Percentiles rank a stretch among this genome's conserved stretches.
phyloP scores from a whole-genome alignment of 2,329 filamentous ascomycete genomes.

The Endocalyx cinctus region DNA sequence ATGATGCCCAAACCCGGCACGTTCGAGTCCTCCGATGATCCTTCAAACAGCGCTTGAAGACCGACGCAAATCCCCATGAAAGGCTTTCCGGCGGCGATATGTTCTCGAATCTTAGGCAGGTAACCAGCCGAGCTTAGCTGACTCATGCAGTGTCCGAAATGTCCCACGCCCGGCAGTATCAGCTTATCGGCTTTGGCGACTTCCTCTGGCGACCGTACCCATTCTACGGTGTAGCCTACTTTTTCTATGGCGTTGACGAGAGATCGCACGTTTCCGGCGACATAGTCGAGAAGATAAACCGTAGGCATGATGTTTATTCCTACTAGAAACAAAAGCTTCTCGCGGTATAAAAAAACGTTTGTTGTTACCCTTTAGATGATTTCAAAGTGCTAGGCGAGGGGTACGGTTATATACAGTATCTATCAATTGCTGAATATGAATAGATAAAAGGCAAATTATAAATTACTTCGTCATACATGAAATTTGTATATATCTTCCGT shows the following conservation, averaged over 20 bases:
- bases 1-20: conserved; percentile 74
- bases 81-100: conserved; percentile 87
- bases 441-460: no score
- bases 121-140: conserved; percentile 81
- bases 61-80: conserved; percentile 99
- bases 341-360: no score
- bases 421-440: no score
- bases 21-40: conserved; percentile 71
- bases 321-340: no score
- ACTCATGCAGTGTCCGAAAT: conserved; percentile 92
- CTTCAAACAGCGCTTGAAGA: conserved; percentile 82
- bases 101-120: conserved; percentile 72
- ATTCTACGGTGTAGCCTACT: conserved; percentile 86
- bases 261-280: conserved; percentile 92
- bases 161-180: conserved; percentile 92
- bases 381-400: no score
- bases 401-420: no score
- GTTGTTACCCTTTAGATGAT: no score
- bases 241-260: conserved; percentile 98
- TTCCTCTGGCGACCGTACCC: conserved; percentile 82
- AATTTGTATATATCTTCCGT: no score
- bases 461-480: no score
- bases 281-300: conserved; percentile 79
- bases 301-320: conserved; percentile 73
- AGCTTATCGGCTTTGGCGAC: conserved; percentile 85